Base-by-base conservation (phyloP, 2,329 filamentous ascomycete species). In the Coleophoma crateriformis region DNA sequence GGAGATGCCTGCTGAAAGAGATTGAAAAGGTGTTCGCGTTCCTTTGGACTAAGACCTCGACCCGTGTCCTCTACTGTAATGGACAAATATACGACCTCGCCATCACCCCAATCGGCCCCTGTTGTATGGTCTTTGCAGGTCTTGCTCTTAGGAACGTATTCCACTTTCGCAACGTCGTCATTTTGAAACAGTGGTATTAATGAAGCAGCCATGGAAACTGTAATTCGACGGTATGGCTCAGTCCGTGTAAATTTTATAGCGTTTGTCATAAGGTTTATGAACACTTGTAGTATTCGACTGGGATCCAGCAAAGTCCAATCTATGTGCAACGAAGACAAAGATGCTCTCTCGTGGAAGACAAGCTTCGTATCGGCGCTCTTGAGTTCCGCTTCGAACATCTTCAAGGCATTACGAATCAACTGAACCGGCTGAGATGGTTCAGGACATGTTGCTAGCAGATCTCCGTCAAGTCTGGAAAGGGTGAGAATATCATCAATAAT, bases 31-130 rank as follows among this genome's bases (percentile, higher is more conserved):
- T 81, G 76, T 49, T 85, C 83, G 68, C 84, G 87, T 61, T 90
- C 87, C 48, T 83, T 76, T 2, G 79, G 73, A 1, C 74, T 84
- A 10, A 92, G 71, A 0, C 87, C 87, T 45, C 86, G 81, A 1
- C 88, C 88, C 0, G 86, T 90, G 57, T 92, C 88, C 54, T 80
- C 78, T n/a, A 92, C 86, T 39, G 85, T 80, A 52, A 91, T 87
- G 50, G 82, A 77, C 14, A 92, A 72, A 61, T 81, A 90, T 0
- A 88, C 71, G 1, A 78, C 72, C 46, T 85, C 50, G 3, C 53
- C 7, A 22, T 52, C 46, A 13, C 54, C 56, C 52, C 54, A 56
- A 19, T 58, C 54, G 7, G 37, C 10, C 10, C 46, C 47, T 4
- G 19, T 35, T 5, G 54, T 58, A 19, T 54, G 50, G 20, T 56